phyloP scores from a whole-genome alignment of 2,329 filamentous ascomycete species.

The Alternaria triticina region DNA sequence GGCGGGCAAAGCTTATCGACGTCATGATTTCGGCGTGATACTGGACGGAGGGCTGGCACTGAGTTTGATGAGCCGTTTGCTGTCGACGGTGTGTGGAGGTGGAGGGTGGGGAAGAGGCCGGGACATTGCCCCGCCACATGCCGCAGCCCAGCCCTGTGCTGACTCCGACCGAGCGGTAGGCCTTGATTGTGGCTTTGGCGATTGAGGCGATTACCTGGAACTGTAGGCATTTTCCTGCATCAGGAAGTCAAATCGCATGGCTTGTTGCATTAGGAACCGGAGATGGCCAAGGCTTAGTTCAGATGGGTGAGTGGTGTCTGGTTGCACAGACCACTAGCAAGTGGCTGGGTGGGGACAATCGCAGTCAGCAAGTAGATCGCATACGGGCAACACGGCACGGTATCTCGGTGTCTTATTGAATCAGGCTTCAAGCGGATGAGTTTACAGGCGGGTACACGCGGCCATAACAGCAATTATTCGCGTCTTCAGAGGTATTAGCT shows the following conservation, averaged over 20 bases:
- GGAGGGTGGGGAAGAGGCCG: slow-evolving; percentile 9
- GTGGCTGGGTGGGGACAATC: neutral
- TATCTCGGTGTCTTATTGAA: neutral
- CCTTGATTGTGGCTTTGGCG: neutral
- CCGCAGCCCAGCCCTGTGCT: neutral
- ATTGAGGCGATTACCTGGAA: neutral
- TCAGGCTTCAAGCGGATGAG: neutral
- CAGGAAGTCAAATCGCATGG: neutral
- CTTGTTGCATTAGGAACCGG: neutral
- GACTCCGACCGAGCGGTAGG: neutral
- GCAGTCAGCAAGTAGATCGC: neutral
- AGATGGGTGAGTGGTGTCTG: neutral
- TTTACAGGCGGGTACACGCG: neutral
- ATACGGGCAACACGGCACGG: neutral
- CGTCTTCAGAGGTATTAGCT: neutral
- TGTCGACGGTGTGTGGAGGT: slow-evolving; percentile 1
- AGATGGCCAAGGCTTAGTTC: neutral
- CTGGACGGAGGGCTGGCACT: neutral
- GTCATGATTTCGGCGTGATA: slow-evolving; percentile 18
- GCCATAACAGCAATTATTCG: neutral
- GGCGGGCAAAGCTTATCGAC: slow-evolving; percentile 25
- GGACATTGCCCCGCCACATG: neutral
- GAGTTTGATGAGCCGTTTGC: neutral
- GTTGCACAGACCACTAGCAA: neutral
- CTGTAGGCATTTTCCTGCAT: neutral